Evolutionary conservation across 1,284 basidiomycete species (phyloP), one percentile per base, ranked within the genome.

Genomic region (Coriolopsis trogii): DNA sequence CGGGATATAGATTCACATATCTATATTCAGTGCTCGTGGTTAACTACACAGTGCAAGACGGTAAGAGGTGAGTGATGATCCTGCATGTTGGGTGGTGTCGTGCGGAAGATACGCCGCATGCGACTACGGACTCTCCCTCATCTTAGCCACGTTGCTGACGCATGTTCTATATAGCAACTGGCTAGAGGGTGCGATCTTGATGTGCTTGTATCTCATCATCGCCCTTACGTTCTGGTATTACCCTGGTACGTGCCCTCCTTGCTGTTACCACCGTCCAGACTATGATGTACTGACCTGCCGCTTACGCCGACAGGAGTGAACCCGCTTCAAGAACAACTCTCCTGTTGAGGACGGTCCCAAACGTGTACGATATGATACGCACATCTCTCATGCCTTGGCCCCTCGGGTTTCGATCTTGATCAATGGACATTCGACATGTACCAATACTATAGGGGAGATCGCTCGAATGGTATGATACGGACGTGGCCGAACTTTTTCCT

Each of bases 171-270:
- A 18, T 46, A 53, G 59, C 54, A 70, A 70, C 43, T 70, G 68
- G 68, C 60, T 70, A 6, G 68, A 70, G 46, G 68, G 68, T 38
- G 60, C 66, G 61, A 61, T 91, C 60, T 72, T 91, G 15, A 86
- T 91, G 73, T 79, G 84, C 12, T 49, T 65, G 15, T 66, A 87
- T 65, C 53, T 83, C 34, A 85, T 87, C 45, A 73, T 86, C 29
- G 82, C 72, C 6, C 72, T 84, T 15, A 78, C 77, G 2, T 87
- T 86, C 67, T 87, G 83, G 83, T 87, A 74, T 61, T 85, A 85
- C 62, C 81, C 81, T 46, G 80, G 80, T 73, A n/a, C n/a, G 60
- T 53, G 63, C 56, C 7, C n/a, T 23, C 26, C 33, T 33, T 46
- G 31, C n/a, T 20, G 24, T 21, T 12, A 7, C 12, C 26, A 34